These are phyloP conservation scores for Dothiorella sarmentorum DNA, from an alignment of 2,329 filamentous ascomycete species.

Conservation along the genomic window DNA sequence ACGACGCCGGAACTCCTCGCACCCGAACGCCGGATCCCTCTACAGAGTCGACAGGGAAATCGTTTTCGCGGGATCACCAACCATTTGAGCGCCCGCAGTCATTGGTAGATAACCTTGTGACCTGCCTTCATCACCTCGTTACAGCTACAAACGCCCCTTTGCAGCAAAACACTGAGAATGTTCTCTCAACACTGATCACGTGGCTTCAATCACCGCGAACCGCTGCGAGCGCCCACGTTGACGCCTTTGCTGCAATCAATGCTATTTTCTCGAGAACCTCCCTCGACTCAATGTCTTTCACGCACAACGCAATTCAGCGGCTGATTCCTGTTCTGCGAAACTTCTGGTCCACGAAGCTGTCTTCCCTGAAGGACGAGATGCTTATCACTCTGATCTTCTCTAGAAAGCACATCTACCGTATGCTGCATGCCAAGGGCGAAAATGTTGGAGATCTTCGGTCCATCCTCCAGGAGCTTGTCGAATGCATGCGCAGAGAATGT, in stretches of 20 bases:
- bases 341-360: slow-evolving; percentile 73
- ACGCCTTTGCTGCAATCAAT: slow-evolving; percentile 75
- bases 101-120: slow-evolving; percentile 45
- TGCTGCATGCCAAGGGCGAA: slow-evolving; percentile 31
- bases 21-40: slow-evolving; percentile 23
- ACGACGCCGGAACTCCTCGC: slow-evolving; percentile 20
- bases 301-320: slow-evolving; percentile 56
- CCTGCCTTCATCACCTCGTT: slow-evolving; percentile 63
- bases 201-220: slow-evolving; percentile 61
- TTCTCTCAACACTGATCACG: slow-evolving; percentile 56
- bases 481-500: slow-evolving; percentile 76
- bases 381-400: slow-evolving; percentile 67
- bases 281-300: slow-evolving; percentile 64
- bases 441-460: slow-evolving; percentile 32
- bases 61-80: background rate
- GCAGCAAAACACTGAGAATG: slow-evolving; percentile 51
- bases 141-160: slow-evolving; percentile 67
- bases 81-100: slow-evolving; percentile 19
- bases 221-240: slow-evolving; percentile 63
- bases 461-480: slow-evolving; percentile 62
- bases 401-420: slow-evolving; percentile 38
- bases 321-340: slow-evolving; percentile 68
- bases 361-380: slow-evolving; percentile 68
- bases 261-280: slow-evolving; percentile 62
- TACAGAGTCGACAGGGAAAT: slow-evolving; percentile 25